Base-by-base conservation (phyloP, 768 basidiomycete genomes). In the Boletus tomentosulus region DNA sequence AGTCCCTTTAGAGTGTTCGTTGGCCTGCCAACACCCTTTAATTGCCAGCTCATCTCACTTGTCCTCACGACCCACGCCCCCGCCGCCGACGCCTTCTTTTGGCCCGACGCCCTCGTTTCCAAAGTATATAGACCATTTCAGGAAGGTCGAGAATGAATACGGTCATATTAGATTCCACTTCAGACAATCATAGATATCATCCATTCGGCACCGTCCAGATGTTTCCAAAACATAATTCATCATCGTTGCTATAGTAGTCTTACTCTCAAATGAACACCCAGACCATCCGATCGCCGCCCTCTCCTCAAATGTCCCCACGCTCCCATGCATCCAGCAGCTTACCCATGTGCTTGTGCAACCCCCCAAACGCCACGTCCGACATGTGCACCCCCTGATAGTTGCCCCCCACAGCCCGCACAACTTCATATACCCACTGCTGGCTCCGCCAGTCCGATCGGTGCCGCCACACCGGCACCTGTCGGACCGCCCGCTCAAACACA, bases 281-380 rank as follows among this genome's bases (percentile, higher is more conserved):
- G n/a, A 19, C 30, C 31, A 30, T 19, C 16, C 37, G 52, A 50
- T 52, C 53, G 31, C 53, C 51, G 54, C 10, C 11, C 28, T 25
- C 25, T 12, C 11, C 27, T 56, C 53, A 65, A 22, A 69, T 64
- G 31, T 70, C 64, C 13, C 62, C 62, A 11, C 50, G 57, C 51
- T 69, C 66, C 68, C 67, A 71, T 50, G 63, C 66, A 2, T 69
- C 68, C 54, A 71, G 50, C 15, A 69, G 37, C 37, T 41, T 51
- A 24, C 51, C 53, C 68, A 69, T 71, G 4, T 59, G 63, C 11
- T 42, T 47, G 39, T 70, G 60, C 30, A 69, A 28, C 33, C 30
- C 58, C 38, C 37, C 57, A 33, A 62, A 56, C 28, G 51, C 50
- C 24, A 57, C 53, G 8, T 57, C 58, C 5, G 16, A 27, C 45